Percentiles rank a stretch among this genome's conserved stretches.
Conservation (phyloP, 768 basidiomycete species). For the Sistotremastrum suecicum region DNA sequence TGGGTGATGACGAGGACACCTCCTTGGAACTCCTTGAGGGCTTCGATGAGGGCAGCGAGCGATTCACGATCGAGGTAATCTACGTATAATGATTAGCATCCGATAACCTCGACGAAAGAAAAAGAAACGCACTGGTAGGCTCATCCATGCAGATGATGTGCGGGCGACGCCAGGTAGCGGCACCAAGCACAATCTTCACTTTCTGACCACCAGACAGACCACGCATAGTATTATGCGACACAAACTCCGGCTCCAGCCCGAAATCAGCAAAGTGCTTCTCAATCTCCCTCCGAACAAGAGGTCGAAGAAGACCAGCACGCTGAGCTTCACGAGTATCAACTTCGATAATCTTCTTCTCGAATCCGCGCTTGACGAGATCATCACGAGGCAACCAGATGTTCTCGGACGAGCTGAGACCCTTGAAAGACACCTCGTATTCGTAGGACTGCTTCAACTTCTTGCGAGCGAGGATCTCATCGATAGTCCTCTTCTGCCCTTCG, state of each 20-base stretch:
- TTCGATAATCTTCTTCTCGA: conserved; percentile 98
- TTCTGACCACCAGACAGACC: conserved; percentile 98
- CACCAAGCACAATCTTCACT: conserved; percentile 97
- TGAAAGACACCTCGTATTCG: conserved; percentile 97
- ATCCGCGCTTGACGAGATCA: conserved; percentile 94
- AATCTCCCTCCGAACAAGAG: conserved; percentile 95
- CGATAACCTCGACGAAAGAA: background rate
- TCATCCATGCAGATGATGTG: conserved; percentile 96
- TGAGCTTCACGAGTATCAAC: conserved; percentile 97
- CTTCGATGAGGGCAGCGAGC: conserved; percentile 95
- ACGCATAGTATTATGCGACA: conserved; percentile 98
- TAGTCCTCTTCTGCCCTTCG: conserved; percentile 89
- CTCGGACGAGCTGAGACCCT: conserved; percentile 88
- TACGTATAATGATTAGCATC: conserved; percentile 15
- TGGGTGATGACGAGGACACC: conserved; percentile 97
- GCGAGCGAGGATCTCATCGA: conserved; percentile 80
- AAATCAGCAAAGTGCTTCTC: conserved; percentile 99
- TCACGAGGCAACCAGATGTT: conserved; percentile 97
- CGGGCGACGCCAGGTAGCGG: conserved; percentile 97
- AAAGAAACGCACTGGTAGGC: conserved; percentile 59
- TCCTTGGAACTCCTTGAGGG: conserved; percentile 95
- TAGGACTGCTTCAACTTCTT: conserved; percentile 99
- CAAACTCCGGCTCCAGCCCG: conserved; percentile 97
- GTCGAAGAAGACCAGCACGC: conserved; percentile 85
- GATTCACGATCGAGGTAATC: conserved; percentile 99